These are phyloP conservation scores for Corchorus capsularis DNA, from an alignment of 345 rosid genomes.

Conservation along the genomic window DNA sequence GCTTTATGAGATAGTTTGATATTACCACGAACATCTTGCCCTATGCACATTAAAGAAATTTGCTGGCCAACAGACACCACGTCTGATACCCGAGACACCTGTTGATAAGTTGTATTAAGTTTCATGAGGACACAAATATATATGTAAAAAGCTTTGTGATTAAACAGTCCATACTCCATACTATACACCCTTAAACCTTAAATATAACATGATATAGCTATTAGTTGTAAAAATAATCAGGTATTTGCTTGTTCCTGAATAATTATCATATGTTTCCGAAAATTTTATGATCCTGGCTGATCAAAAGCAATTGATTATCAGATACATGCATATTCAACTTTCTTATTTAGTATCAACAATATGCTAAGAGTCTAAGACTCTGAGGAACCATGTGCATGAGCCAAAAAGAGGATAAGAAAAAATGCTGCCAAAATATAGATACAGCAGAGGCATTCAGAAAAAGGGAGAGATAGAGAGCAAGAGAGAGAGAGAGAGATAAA, in stretches of 20 bases:
- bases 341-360: background rate
- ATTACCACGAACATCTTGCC: conserved; percentile 94
- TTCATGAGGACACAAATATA: background rate
- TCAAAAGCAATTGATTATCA: background rate
- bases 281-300: background rate
- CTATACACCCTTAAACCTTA: background rate
- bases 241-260: background rate
- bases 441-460: background rate
- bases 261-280: background rate
- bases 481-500: background rate
- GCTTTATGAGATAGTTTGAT: conserved; percentile 86
- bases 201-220: background rate
- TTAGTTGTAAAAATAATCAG: background rate
- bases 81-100: conserved; percentile 86
- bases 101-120: conserved; percentile 30
- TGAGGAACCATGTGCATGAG: background rate
- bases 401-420: background rate
- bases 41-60: conserved; percentile 81
- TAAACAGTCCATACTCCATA: background rate
- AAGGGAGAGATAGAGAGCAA: background rate
- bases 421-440: background rate
- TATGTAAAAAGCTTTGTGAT: background rate
- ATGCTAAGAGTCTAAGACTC: background rate
- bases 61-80: conserved; percentile 74
- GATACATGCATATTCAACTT: background rate